Base-by-base conservation (phyloP, 345 rosid species). In the Arabidopsis suecica region DNA sequence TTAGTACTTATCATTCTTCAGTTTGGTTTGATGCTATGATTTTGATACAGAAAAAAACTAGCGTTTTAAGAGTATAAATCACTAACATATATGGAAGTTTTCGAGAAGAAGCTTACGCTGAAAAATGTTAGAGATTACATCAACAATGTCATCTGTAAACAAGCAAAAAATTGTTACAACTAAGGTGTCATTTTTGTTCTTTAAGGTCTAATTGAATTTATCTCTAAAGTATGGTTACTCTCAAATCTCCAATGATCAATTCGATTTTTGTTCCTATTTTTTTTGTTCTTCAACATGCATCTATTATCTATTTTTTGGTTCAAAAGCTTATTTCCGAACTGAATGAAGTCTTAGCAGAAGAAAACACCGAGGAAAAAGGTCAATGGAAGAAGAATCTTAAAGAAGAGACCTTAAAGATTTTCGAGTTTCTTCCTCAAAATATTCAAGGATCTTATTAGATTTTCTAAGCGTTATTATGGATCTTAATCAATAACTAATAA, bases 191-290 rank as follows among this genome's bases (percentile, higher is more conserved):
- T 92, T 63, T 97, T 95, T 69, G 83, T 95, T 74, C 99, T 97
- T 10, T 97, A 95, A 89, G 99, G 99, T 79, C 86, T 95, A 45
- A 95, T 95, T 75, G 99, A 95, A 74, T 95, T 95, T 83, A 92
- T 95, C 78, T 97, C 99, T 9, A 93, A 95, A 97, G 97, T 90
- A 84, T 90, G 20, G 10, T 62, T 69, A 36, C 10, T 47, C 56
- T n/a, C 48, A 58, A 30, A 48, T 66, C 49, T 37, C 53, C 49
- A 36, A 7, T 25, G 16, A 49, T 9, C 33, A 37, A 18, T 9
- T 34, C 20, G 0, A 25, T 49, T 54, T 3, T 32, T 65, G n/a
- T 49, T 25, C 32, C 33, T 42, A 50, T 67, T 6, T 51, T 38
- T 16, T 48, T 30, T 58, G 59, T 64, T 32, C 37, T 61, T 65